A percentile compares a stretch with the other conserved stretches of the same genome.
These are phyloP conservation scores for Piedraia hortae DNA, from an alignment of 2,329 filamentous ascomycete genomes.

Conservation along the genomic window DNA sequence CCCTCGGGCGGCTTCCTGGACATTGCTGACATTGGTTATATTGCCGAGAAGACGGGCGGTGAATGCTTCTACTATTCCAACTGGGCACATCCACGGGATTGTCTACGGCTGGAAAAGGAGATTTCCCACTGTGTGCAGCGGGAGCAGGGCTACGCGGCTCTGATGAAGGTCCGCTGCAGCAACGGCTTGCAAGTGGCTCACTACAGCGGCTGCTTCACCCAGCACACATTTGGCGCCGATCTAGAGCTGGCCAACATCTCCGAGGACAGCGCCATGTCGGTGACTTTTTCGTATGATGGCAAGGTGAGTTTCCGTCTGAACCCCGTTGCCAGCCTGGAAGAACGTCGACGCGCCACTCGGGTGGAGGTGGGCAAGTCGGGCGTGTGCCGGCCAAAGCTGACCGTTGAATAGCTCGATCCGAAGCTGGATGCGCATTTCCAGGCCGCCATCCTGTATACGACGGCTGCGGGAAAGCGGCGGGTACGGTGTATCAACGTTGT, in stretches of 20 bases:
- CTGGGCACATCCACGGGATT: slow-evolving; percentile 68
- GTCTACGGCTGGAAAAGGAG: slow-evolving; percentile 57
- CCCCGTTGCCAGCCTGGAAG: slow-evolving; percentile 3
- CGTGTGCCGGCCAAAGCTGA: slow-evolving; percentile 1
- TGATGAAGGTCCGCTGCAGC: slow-evolving; percentile 96
- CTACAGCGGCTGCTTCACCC: slow-evolving; percentile 93
- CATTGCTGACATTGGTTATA: slow-evolving; percentile 70
- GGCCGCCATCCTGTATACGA: slow-evolving; percentile 79
- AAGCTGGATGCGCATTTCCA: slow-evolving; percentile 97
- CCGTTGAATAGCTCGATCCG: slow-evolving; percentile 34
- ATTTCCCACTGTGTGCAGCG: slow-evolving; percentile 63
- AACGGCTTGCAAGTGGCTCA: slow-evolving; percentile 77
- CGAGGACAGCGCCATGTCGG: slow-evolving; percentile 73
- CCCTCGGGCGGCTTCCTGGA: slow-evolving; percentile 79
- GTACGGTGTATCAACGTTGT: slow-evolving; percentile 87
- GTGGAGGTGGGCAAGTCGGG: no score
- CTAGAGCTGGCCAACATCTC: slow-evolving; percentile 82
- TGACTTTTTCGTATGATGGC: slow-evolving; percentile 84
- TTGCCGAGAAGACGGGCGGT: slow-evolving; percentile 70
- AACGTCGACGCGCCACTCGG: slow-evolving; percentile 3
- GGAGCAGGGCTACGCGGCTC: slow-evolving; percentile 78
- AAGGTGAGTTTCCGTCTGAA: slow-evolving; percentile 22
- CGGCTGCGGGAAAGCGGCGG: slow-evolving; percentile 60
- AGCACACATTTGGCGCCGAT: slow-evolving; percentile 84
- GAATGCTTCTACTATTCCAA: slow-evolving; percentile 95